Conservation (phyloP, 164 flowering plant species). For the Vitis cinerea region DNA sequence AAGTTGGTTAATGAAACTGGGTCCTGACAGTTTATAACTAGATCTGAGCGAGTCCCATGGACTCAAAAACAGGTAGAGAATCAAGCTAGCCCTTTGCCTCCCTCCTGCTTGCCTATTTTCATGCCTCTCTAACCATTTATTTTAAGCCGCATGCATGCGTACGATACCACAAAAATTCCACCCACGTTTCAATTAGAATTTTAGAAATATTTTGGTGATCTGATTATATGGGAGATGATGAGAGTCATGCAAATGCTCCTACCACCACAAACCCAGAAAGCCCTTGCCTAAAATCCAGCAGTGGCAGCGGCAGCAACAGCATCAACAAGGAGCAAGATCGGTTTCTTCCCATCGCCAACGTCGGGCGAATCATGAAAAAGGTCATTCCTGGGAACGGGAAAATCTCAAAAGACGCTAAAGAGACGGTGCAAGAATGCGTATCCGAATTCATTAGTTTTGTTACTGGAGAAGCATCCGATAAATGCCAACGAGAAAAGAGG, state of each 20-base stretch:
- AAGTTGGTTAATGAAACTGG: background rate
- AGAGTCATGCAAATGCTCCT: constrained; percentile 20
- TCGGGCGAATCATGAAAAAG: constrained; percentile 59
- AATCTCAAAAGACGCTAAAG: constrained; percentile 61
- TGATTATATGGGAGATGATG: constrained; percentile 29
- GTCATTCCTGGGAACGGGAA: constrained; percentile 53
- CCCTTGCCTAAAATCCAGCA: constrained; percentile 14
- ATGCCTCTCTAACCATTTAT: constrained; percentile 19
- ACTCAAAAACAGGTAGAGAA: constrained; percentile 5
- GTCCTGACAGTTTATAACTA: constrained; percentile 6
- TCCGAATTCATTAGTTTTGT: constrained; percentile 64
- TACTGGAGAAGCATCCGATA: constrained; percentile 55
- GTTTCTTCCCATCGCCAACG: constrained; percentile 58
- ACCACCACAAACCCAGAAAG: constrained; percentile 32
- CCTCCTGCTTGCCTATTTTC: constrained; percentile 37
- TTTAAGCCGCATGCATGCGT: background rate
- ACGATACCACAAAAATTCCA: background rate
- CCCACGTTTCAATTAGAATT: too few species aligned
- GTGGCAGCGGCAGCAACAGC: constrained; percentile 7
- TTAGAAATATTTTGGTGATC: too few species aligned
- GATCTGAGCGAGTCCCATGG: constrained; percentile 38
- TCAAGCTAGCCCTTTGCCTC: constrained; percentile 13
- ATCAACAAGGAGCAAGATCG: constrained; percentile 46
- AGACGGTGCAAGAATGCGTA: constrained; percentile 62
- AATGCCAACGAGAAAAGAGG: constrained; percentile 55